Conservation (phyloP, 345 rosid species). For the Clausena lansium region DNA sequence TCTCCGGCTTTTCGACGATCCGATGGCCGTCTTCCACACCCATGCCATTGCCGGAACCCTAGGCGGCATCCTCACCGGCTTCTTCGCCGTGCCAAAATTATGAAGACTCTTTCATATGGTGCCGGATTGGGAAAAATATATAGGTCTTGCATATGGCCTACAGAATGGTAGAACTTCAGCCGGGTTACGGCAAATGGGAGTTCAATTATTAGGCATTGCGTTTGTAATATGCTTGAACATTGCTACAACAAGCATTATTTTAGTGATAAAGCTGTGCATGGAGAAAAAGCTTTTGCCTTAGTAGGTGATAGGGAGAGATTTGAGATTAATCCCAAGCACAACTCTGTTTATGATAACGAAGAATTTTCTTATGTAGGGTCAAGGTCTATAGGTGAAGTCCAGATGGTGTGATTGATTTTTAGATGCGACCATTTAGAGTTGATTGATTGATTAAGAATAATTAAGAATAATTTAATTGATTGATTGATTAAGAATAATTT, state of each 20-base stretch:
- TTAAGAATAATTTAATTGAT: no score
- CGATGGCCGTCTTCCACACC: conserved; percentile 52
- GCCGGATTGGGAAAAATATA: conserved; percentile 41
- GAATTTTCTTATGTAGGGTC: conserved; percentile 17
- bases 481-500: no score
- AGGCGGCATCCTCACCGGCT: conserved; percentile 47
- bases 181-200: no score
- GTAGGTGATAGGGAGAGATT: conserved; percentile 21
- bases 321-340: conserved; percentile 14
- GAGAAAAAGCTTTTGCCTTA: conserved; percentile 38
- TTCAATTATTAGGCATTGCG: no score
- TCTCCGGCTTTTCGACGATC: conserved; percentile 28
- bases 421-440: no score
- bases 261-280: conserved; percentile 39
- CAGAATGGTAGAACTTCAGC: conserved; percentile 17
- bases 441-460: no score
- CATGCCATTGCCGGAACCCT: conserved; percentile 49
- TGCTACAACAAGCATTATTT: conserved; percentile 29
- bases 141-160: conserved; percentile 40
- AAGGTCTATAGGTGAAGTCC: conserved; percentile 22
- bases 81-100: conserved; percentile 44
- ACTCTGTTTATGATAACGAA: conserved; percentile 27
- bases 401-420: conserved; percentile 15
- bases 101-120: conserved; percentile 45
- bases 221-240: conserved; percentile 41